Percentiles rank a stretch among this genome's conserved stretches.
phyloP scores from a whole-genome alignment of 2,329 filamentous ascomycete genomes.

The Ambrosiella cleistominuta region DNA sequence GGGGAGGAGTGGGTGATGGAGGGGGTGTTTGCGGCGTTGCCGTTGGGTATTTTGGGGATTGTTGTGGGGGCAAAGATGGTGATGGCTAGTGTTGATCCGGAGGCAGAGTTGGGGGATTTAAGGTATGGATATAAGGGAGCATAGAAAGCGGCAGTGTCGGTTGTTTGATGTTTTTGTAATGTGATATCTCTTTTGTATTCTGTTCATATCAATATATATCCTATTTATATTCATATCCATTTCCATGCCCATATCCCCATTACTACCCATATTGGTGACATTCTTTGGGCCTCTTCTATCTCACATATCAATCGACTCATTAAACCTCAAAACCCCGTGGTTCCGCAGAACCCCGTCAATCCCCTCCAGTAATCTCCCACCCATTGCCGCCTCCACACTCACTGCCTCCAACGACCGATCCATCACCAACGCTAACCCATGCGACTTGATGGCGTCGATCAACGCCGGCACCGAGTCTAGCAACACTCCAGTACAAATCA shows the following conservation, averaged over 20 bases:
- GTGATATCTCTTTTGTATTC: not conserved
- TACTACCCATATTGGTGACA: not conserved
- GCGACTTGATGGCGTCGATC: conserved; percentile 83
- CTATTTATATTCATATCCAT: not conserved
- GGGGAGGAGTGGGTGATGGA: conserved; percentile 22
- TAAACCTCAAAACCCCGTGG: conserved; percentile 81
- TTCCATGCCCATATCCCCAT: not conserved
- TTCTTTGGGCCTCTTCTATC: conserved; percentile 12
- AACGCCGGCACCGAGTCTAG: conserved; percentile 85
- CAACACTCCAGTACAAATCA: conserved; percentile 76
- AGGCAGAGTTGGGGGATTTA: conserved; percentile 41
- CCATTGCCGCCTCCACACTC: conserved; percentile 30
- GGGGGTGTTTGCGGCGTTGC: conserved; percentile 32
- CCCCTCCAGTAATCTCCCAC: conserved; percentile 50
- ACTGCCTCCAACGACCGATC: conserved; percentile 50
- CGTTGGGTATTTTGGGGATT: conserved; percentile 40
- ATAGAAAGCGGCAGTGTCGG: conserved; percentile 18
- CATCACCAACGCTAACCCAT: conserved; percentile 78
- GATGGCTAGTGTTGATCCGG: conserved; percentile 52
- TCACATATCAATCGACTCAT: conserved; percentile 68
- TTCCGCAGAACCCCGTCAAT: conserved; percentile 74
- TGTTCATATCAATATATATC: not conserved
- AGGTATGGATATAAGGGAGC: conserved; percentile 53
- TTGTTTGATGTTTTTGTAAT: not conserved
- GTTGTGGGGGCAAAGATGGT: conserved; percentile 45